These are phyloP conservation scores for Anaeromyces robustus DNA, from an alignment of 192 early-diverging fungal species.

Conservation along the genomic window DNA sequence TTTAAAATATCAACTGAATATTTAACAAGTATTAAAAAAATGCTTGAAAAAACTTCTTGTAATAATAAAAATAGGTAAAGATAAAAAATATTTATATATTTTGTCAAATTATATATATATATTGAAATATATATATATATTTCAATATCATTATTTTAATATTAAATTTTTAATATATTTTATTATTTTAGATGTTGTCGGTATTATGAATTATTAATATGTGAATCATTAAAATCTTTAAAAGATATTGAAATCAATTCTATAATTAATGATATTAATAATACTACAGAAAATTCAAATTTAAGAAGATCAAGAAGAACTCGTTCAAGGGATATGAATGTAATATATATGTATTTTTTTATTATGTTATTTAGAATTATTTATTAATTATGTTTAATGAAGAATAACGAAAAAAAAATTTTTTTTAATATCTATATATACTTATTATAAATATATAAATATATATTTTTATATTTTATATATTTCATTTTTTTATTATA, in stretches of 20 bases:
- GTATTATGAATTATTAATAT: neutral
- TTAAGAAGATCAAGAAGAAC: neutral
- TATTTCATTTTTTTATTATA: too few relatives aligned
- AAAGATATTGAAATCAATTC: neutral
- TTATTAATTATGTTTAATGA: too few relatives aligned
- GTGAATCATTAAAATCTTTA: neutral
- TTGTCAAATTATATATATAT: too few relatives aligned
- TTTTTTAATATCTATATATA: too few relatives aligned
- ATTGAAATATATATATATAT: too few relatives aligned
- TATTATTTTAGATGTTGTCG: neutral
- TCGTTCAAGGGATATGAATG: neutral
- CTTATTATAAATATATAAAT: too few relatives aligned
- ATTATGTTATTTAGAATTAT: too few relatives aligned
- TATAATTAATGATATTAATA: neutral
- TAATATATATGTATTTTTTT: neutral
- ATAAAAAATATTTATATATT: too few relatives aligned
- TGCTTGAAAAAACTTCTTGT: neutral
- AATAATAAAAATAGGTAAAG: neutral
- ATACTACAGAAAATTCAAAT: neutral
- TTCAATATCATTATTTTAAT: too few relatives aligned
- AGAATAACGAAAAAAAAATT: too few relatives aligned
- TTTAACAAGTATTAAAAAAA: neutral
- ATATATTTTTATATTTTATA: too few relatives aligned
- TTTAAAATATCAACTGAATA: neutral
- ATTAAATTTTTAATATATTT: too few relatives aligned